phyloP scores from a whole-genome alignment of 2,329 filamentous ascomycete genomes.

The Metarhizium album region DNA sequence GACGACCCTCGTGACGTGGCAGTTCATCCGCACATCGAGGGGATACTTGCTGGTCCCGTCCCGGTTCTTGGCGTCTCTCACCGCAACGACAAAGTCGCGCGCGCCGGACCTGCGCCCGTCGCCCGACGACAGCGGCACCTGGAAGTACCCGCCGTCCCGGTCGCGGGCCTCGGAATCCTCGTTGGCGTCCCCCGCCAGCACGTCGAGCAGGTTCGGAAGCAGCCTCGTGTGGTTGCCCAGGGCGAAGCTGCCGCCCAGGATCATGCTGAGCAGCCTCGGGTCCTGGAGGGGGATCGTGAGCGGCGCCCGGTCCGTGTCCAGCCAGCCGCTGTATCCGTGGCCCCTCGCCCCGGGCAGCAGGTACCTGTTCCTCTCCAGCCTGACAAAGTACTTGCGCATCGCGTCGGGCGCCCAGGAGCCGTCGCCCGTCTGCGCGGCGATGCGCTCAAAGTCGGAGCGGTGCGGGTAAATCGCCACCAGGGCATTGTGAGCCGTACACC shows the following conservation, averaged over 20 bases:
- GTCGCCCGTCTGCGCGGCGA: conserved; percentile 49
- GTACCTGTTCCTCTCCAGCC: conserved; percentile 46
- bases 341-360: conserved; percentile 21
- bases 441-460: conserved; percentile 47
- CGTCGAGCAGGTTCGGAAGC: conserved; percentile 20
- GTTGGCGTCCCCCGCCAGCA: conserved; percentile 41
- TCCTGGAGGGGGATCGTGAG: conserved; percentile 41
- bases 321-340: conserved; percentile 49
- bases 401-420: conserved; percentile 44
- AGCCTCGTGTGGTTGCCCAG: conserved; percentile 18
- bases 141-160: conserved; percentile 28
- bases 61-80: conserved; percentile 14
- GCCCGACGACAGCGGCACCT: conserved; percentile 35
- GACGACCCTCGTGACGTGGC: conserved; percentile 24
- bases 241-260: conserved; percentile 14
- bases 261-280: conserved; percentile 32
- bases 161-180: conserved; percentile 34
- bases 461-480: conserved; percentile 48
- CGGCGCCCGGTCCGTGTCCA: conserved; percentile 38
- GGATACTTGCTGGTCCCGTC: conserved; percentile 9
- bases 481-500: conserved; percentile 49
- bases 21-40: conserved; percentile 14
- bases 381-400: conserved; percentile 49
- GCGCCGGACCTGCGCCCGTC: conserved; percentile 32
- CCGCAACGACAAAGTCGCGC: conserved; percentile 35